Conservation (phyloP, 1,139 yeast genomes). For the Pneumocystis sp. region DNA sequence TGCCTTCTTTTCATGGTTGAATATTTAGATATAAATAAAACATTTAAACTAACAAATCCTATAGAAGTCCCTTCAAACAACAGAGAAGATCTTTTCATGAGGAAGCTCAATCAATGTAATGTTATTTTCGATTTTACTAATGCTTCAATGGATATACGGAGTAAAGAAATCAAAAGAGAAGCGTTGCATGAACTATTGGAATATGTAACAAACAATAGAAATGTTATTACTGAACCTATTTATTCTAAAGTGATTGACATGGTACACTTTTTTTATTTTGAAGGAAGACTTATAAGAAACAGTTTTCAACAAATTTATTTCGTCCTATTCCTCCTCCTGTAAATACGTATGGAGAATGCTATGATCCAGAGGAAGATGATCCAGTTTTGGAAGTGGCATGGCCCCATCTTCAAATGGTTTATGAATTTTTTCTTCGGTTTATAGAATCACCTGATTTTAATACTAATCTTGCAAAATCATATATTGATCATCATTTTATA, state of each 20-base stretch:
- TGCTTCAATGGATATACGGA: constrained; percentile 80
- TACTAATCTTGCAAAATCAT: constrained; percentile 83
- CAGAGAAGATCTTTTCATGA: constrained; percentile 65
- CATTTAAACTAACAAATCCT: neutral
- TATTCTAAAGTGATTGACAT: constrained; percentile 74
- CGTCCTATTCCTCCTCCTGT: constrained; percentile 98
- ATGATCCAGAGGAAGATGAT: constrained; percentile 97
- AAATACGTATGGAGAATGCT: constrained; percentile 88
- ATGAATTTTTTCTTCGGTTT: constrained; percentile 83
- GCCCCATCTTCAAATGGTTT: constrained; percentile 97
- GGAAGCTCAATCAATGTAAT: constrained; percentile 87
- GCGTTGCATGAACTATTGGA: constrained; percentile 82
- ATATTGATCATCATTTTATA: constrained; percentile 81
- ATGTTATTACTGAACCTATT: constrained; percentile 81
- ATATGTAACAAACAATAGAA: constrained; percentile 66
- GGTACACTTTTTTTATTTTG: constrained; percentile 23
- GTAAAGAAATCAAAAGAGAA: constrained; percentile 77
- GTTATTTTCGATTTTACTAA: constrained; percentile 87
- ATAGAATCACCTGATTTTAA: constrained; percentile 91
- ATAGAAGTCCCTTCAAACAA: constrained; percentile 71
- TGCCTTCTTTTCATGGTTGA: constrained; percentile 57
- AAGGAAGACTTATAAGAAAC: neutral
- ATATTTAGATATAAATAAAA: neutral
- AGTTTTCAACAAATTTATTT: constrained; percentile 65
- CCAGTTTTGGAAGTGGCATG: constrained; percentile 93